phyloP scores from a whole-genome alignment of 805 yeast genomes.

The Saccharomycopsis selenospora region DNA sequence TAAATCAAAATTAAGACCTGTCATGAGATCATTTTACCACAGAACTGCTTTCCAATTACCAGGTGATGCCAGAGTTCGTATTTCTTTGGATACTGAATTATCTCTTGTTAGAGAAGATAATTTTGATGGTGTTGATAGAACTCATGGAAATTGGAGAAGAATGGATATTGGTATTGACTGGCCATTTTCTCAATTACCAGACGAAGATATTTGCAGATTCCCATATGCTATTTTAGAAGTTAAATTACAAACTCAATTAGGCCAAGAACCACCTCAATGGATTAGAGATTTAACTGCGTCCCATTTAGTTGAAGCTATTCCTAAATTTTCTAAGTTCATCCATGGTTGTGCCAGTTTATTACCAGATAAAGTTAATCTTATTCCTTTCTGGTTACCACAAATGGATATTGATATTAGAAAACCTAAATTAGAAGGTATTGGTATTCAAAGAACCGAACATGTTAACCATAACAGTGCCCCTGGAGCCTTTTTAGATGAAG shows the following conservation, averaged over 20 bases:
- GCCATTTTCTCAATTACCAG: conserved; percentile 85
- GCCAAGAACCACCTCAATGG: conserved; percentile 99
- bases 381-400: conserved; percentile 98
- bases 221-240: conserved; percentile 98
- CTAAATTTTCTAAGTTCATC: conserved; percentile 78
- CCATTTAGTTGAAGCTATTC: conserved; percentile 92
- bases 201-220: conserved; percentile 80
- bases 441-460: conserved; percentile 26
- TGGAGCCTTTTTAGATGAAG: conserved; percentile 63
- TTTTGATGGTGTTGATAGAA: conserved; percentile 87
- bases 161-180: conserved; percentile 97
- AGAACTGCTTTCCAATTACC: conserved; percentile 99
- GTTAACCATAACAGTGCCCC: conserved; percentile 30
- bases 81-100: conserved; percentile 92
- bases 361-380: conserved; percentile 72
- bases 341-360: conserved; percentile 93
- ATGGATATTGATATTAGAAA: conserved; percentile 94
- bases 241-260: conserved; percentile 93
- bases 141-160: conserved; percentile 94
- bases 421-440: conserved; percentile 51
- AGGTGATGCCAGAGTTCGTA: conserved; percentile 98
- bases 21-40: conserved; percentile 90
- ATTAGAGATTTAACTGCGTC: conserved; percentile 85
- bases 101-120: conserved; percentile 98
- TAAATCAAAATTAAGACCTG: conserved; percentile 83